Evolutionary conservation across 1,139 yeast genomes (phyloP), one percentile per base, ranked within the genome.

Genomic region (Scheffersomyces insectosa): DNA sequence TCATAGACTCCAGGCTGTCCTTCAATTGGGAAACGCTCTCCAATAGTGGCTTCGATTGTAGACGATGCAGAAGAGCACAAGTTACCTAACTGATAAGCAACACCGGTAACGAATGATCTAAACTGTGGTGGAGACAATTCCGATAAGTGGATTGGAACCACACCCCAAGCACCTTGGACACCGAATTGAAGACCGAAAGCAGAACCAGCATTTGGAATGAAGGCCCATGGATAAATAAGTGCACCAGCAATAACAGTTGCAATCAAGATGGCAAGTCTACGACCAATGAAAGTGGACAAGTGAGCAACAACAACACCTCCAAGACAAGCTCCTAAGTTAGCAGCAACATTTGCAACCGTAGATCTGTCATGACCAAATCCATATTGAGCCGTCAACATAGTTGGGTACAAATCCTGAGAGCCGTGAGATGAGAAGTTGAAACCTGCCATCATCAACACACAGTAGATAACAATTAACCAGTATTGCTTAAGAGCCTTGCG

Each of bases 111-210:
- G 52, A 86, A 82, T 3, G 91, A 74, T 61, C 87, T 77, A 66
- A 83, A 84, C 52, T 84, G 83, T 20, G 91, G 93, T 34, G 80
- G 82, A n/a, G 93, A 79, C 50, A 88, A 73, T 65, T 87, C 95
- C 2, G 88, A 75, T 41, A 87, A 70, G 62, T 86, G 89, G 49
- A 85, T 79, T 42, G 96, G 96, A 51, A 85, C 77, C 37, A 86
- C 87, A 54, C 95, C 95, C 90, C 95, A 88, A 13, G 89, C 86
- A 51, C 96, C 96, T 65, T 87, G 95, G 39, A 88, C 93, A 52
- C 82, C 82, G 57, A 83, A 81, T 64, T 88, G 96, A 55, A 88
- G 66, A 69, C 85, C 86, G 65, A 87, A 88, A 1, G 75, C 93
- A 14, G 34, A 31, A 45, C 88, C 85, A 5, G 93, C 95, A 57